Percentiles rank a stretch among this genome's conserved stretches.
phyloP scores from a whole-genome alignment of 2,329 filamentous ascomycete species.

The Botrytis byssoidea region DNA sequence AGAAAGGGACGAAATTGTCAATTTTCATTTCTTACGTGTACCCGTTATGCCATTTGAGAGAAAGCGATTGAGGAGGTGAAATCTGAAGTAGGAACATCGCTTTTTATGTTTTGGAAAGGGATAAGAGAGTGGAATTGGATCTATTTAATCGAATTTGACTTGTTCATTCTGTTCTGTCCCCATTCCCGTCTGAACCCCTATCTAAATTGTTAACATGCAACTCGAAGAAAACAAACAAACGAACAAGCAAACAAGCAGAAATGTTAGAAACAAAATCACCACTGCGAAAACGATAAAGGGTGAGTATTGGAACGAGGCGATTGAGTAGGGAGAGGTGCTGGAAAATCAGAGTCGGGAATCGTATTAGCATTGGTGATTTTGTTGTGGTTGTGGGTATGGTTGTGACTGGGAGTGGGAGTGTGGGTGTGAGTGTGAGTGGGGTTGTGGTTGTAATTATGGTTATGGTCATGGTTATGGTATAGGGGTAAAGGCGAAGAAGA shows the following conservation, averaged over 20 bases:
- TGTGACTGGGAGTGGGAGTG: neutral
- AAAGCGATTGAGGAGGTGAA: neutral
- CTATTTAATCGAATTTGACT: neutral
- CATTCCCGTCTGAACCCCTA: too few relatives aligned
- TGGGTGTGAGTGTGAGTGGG: neutral
- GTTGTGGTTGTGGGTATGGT: neutral
- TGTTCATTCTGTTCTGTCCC: neutral
- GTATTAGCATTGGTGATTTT: neutral
- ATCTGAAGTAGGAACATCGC: neutral
- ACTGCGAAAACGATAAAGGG: neutral
- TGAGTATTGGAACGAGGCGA: neutral
- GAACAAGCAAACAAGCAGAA: neutral
- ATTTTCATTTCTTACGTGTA: neutral
- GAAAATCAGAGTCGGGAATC: neutral
- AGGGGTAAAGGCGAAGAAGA: neutral
- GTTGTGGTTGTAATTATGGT: neutral
- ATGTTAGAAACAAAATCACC: neutral
- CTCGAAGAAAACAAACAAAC: neutral
- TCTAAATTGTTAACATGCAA: neutral
- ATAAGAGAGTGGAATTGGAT: neutral
- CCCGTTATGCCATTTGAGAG: neutral
- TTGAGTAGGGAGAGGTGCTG: neutral
- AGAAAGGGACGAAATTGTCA: neutral
- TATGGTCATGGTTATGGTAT: neutral
- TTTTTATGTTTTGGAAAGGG: neutral